Base-by-base conservation (phyloP, 169 alveolate genomes). In the Babesia ovata region DNA sequence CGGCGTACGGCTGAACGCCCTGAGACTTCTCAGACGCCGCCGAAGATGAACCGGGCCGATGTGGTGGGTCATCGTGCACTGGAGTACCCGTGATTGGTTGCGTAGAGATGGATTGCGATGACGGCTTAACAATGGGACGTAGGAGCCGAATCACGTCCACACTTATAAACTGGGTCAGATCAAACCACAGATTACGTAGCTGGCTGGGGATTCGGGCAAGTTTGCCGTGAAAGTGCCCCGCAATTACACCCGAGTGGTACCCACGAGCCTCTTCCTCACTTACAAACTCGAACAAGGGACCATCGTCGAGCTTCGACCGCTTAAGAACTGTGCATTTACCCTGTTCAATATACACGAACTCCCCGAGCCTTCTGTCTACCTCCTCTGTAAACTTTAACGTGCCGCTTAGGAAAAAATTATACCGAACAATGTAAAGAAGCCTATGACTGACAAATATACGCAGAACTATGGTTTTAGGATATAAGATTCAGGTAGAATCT, bases 311-410 rank as follows among this genome's bases (percentile, higher is more conserved):
- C 49, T 59, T 63, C 58, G 57, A 10, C 48, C 87, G 29, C 70
- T 61, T 79, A 19, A 65, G 69, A 28, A 79, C 87, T 14, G 62
- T 60, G 53, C 73, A 46, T 2, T 10, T 42, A 28, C 76, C 83
- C 17, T 9, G 36, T 13, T 14, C 28, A 4, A 79, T 28, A 22
- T 79, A 33, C 44, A 79, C 36, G 29, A 79, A 79, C 63, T 70
- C 83, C 17, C 87, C 87, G 4, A 79, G 60, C 21, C 84, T 39
- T 22, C 67, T 26, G 12, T 79, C 87, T 16, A 65, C 44, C n/a
- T 53, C 78, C 19, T 52, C 83, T 65, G 54, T 42, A 53, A 1
- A 4, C 6, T 33, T 45, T 45, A 45, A 45, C 11, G 50, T 7
- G 50, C 50, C 14, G n/a, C 19, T 45, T 10, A 45, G 6, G 39